Conservation (phyloP, 192 early-diverging fungal genomes). For the Helicostylum pulchrum region DNA sequence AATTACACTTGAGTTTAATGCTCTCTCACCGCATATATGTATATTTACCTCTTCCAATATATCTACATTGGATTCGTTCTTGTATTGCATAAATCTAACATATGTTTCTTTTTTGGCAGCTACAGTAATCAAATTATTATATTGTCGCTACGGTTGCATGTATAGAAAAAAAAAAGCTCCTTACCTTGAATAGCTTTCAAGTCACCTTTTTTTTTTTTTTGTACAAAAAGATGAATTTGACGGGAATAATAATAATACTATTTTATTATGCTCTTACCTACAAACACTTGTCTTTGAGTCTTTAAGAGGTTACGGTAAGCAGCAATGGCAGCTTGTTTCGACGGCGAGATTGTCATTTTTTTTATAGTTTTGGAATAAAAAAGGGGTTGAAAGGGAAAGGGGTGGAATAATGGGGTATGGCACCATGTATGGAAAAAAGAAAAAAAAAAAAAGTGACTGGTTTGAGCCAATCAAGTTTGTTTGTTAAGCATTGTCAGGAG, state of each 20-base stretch:
- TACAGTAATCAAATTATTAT: neutral
- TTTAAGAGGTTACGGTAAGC: slow-evolving; percentile 19
- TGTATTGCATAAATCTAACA: slow-evolving; percentile 17
- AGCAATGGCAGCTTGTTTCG: slow-evolving; percentile 14
- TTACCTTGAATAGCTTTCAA: slow-evolving; percentile 17
- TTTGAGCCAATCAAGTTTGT: neutral
- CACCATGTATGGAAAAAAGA: neutral
- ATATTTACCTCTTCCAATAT: slow-evolving; percentile 12
- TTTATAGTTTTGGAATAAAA: neutral
- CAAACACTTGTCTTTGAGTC: slow-evolving; percentile 17
- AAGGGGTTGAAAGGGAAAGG: neutral
- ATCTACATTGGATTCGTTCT: slow-evolving; percentile 11
- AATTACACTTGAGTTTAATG: slow-evolving; percentile 1
- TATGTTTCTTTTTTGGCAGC: slow-evolving; percentile 18
- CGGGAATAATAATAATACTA: neutral
- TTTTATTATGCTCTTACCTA: slow-evolving; percentile 1
- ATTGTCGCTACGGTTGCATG: neutral
- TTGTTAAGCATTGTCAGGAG: neutral
- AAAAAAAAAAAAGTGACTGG: slow-evolving; percentile 10
- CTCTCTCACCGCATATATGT: neutral
- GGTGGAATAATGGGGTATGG: neutral
- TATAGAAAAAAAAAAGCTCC: neutral
- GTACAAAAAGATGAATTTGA: neutral
- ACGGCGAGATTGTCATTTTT: slow-evolving; percentile 17
- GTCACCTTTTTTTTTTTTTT: neutral